These are phyloP conservation scores for Ustilago sp. DNA, from an alignment of 1,284 basidiomycete species.

Conservation along the genomic window DNA sequence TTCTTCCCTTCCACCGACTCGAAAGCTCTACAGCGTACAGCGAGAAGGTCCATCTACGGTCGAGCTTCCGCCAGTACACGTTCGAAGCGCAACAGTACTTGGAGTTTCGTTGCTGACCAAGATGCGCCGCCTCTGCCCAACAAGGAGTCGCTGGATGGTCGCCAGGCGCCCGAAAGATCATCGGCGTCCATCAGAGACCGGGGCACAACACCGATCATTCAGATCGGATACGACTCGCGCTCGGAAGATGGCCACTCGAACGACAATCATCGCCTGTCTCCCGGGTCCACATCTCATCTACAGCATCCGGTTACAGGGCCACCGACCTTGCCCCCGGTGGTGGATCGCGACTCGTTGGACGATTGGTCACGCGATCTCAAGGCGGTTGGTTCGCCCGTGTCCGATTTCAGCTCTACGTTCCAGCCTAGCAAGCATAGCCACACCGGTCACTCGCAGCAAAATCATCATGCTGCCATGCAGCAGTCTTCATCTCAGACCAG, in stretches of 20 bases:
- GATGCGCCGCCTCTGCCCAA: conserved; percentile 55
- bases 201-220: conserved; percentile 42
- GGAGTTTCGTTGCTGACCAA: conserved; percentile 61
- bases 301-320: conserved; percentile 21
- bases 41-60: conserved; percentile 62
- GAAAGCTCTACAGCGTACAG: conserved; percentile 70
- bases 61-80: conserved; percentile 57
- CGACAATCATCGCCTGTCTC: conserved; percentile 10
- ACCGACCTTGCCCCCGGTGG: conserved; percentile 58
- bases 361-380: conserved; percentile 60
- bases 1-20: conserved; percentile 96
- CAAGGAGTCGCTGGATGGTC: conserved; percentile 52
- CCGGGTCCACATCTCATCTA: conserved; percentile 12
- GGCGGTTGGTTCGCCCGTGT: conserved; percentile 49
- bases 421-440: conserved; percentile 20
- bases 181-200: conserved; percentile 29
- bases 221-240: conserved; percentile 49
- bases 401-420: conserved; percentile 27
- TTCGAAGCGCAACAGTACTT: conserved; percentile 63
- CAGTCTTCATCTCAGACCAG: conserved; percentile 28
- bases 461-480: conserved; percentile 16
- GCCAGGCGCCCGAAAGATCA: conserved; percentile 17
- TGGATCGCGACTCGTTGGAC: conserved; percentile 55
- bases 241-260: conserved; percentile 34
- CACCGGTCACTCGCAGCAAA: conserved; percentile 7